Conservation (phyloP, 768 basidiomycete genomes). For the Phanerodontia chrysosporium region DNA sequence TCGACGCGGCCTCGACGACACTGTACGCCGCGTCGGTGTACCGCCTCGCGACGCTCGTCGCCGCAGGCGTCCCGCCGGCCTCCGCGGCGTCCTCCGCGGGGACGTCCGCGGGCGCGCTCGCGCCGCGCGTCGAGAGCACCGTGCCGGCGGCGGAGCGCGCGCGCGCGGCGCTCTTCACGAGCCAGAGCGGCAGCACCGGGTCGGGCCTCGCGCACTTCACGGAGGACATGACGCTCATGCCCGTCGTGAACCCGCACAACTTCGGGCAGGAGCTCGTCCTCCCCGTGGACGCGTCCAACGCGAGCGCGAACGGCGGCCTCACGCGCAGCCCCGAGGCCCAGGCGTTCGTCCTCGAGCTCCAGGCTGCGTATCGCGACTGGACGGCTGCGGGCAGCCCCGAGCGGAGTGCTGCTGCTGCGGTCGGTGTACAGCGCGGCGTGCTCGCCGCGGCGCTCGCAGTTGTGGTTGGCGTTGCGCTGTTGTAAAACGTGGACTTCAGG, state of each 20-base stretch:
- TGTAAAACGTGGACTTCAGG: neutral
- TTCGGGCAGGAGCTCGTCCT: conserved; percentile 31
- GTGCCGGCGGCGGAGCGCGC: conserved; percentile 16
- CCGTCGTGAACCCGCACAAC: conserved; percentile 70
- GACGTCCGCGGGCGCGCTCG: conserved; percentile 35
- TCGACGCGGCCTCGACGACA: conserved; percentile 69
- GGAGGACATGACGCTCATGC: conserved; percentile 58
- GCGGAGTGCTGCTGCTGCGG: neutral
- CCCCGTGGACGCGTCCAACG: neutral
- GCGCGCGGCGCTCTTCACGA: conserved; percentile 11
- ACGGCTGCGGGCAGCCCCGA: conserved; percentile 38
- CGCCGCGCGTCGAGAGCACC: conserved; percentile 37
- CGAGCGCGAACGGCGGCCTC: conserved; percentile 27
- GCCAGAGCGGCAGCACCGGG: conserved; percentile 9
- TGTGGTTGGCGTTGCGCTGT: neutral
- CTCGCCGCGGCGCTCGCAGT: neutral
- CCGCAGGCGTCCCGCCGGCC: conserved; percentile 9
- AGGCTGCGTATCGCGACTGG: conserved; percentile 79
- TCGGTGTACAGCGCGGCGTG: neutral
- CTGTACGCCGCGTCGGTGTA: conserved; percentile 77
- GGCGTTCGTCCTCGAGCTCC: conserved; percentile 73
- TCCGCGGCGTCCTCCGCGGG: conserved; percentile 26
- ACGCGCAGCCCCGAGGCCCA: conserved; percentile 69
- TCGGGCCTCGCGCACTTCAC: conserved; percentile 43
- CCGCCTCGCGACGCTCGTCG: conserved; percentile 55